Base-by-base conservation (phyloP, 2,329 filamentous ascomycete genomes). In the Macrophomina pseudophaseolina region DNA sequence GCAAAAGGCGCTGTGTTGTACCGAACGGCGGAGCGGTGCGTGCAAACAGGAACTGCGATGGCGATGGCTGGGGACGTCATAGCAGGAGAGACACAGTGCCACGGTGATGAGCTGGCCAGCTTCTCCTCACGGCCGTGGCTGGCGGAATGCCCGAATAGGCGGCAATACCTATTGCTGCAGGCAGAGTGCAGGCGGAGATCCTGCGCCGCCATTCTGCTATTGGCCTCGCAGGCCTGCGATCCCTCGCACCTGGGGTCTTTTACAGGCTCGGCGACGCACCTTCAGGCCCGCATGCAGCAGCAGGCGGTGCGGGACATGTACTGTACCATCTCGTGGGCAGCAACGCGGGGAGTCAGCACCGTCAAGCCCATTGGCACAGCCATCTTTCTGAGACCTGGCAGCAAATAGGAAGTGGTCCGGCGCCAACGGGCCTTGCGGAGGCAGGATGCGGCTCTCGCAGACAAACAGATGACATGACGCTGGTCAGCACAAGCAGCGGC, bases 381-480 rank as follows among this genome's bases (percentile, higher is more conserved):
- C 40, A 59, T 35, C 44, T 49, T 40, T 62, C 58, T 51, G 58
- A 62, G 58, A 62, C 58, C 49, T 30, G 49, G 58, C 58, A 62
- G 58, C 58, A 49, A 62, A 62, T 62, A 44, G 58, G 58, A 59
- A 28, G 30, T 11, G 5, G 44, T 6, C 30, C 58, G 40, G 42
- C 38, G 8, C 7, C n/a, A 32, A 12, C 42, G 40, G 42, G 58
- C 28, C 23, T 46, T 60, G 56, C 56, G 48, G 42, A 62, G 58
- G 58, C 58, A 62, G 58, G 42, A 62, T 62, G 58, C 58, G 58
- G 58, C 58, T 62, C 58, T 62, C 58, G 58, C 58, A 62, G 44
- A 7, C 32, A 48, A n/a, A 62, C 58, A 62, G 58, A 30, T 62
- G 58, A 62, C 58, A 28, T 49, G 56, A 46, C 40, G 56, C 54